phyloP scores from a whole-genome alignment of 768 basidiomycete genomes.

The Mycena filopes region DNA sequence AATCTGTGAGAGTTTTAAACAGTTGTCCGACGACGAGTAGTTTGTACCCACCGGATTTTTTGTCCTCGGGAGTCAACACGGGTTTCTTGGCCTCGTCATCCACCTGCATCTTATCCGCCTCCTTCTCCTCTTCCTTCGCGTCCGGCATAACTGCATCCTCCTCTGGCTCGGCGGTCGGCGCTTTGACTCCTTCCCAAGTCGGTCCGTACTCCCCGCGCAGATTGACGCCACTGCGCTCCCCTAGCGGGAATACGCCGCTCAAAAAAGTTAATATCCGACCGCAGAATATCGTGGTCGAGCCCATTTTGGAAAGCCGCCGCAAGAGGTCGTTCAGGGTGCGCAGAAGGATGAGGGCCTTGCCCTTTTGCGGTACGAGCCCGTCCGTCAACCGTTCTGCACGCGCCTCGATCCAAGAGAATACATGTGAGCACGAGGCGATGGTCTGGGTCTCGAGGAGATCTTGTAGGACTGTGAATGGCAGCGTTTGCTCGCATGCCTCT shows the following conservation, averaged over 20 bases:
- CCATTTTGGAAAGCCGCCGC: slow-evolving; percentile 87
- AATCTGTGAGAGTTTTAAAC: slow-evolving; percentile 54
- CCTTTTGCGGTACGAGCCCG: slow-evolving; percentile 86
- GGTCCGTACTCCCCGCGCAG: slow-evolving; percentile 89
- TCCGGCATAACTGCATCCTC: slow-evolving; percentile 45
- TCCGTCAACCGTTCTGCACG: slow-evolving; percentile 77
- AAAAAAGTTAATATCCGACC: slow-evolving; percentile 91
- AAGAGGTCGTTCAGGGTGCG: slow-evolving; percentile 90
- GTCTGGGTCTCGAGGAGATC: slow-evolving; percentile 90
- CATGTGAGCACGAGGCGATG: slow-evolving; percentile 83
- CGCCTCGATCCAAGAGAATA: slow-evolving; percentile 89
- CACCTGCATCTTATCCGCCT: slow-evolving; percentile 70
- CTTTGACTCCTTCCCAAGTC: slow-evolving; percentile 74
- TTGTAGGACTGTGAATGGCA: slow-evolving; percentile 80
- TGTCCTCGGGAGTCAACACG: slow-evolving; percentile 47
- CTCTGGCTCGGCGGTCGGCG: slow-evolving; percentile 46
- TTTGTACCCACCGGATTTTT: slow-evolving; percentile 67
- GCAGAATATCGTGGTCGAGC: slow-evolving; percentile 86
- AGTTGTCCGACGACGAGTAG: neutral
- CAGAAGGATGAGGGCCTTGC: slow-evolving; percentile 86
- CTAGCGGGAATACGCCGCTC: slow-evolving; percentile 85
- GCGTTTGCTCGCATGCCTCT: slow-evolving; percentile 84
- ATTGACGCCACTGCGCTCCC: slow-evolving; percentile 93
- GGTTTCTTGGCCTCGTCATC: slow-evolving; percentile 59
- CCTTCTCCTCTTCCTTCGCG: slow-evolving; percentile 40